Conservation (phyloP, 75 land plant species). For the Pseudotsuga menziesii region DNA sequence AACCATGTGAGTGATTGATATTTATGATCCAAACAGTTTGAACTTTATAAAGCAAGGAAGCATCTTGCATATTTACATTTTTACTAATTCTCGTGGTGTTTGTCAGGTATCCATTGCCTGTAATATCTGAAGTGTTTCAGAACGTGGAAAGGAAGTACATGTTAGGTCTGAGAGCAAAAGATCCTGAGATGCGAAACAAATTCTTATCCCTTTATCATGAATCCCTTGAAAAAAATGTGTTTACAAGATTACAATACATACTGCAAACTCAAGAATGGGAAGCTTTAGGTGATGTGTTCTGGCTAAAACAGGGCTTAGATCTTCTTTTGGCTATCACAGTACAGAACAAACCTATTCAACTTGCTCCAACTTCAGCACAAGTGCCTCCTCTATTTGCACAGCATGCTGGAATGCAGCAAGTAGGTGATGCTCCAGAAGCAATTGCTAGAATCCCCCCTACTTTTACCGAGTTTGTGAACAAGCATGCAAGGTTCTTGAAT, state of each 20-base stretch:
- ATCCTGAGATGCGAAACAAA: conserved; percentile 82
- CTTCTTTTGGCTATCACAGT: conserved; percentile 85
- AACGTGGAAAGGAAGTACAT: conserved; percentile 90
- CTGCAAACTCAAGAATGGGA: conserved; percentile 98
- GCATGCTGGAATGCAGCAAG: conserved; percentile 47
- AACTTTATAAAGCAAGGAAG: conserved; percentile 5
- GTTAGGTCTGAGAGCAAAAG: conserved; percentile 91
- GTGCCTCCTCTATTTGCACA: conserved; percentile 78
- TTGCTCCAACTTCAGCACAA: conserved; percentile 97
- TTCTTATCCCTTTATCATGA: conserved; percentile 94
- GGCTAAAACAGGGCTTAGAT: conserved; percentile 99
- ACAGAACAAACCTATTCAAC: conserved; percentile 84
- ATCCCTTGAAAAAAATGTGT: conserved; percentile 79
- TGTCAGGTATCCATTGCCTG: conserved; percentile 60
- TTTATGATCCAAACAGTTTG: conserved; percentile 13
- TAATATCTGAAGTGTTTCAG: conserved; percentile 88
- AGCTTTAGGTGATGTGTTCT: conserved; percentile 96
- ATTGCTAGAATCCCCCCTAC: conserved; percentile 61
- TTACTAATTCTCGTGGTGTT: conserved; percentile 13
- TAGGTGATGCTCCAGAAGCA: conserved; percentile 48
- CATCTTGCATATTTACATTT: neutral
- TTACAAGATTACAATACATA: conserved; percentile 78
- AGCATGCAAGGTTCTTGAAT: conserved; percentile 80
- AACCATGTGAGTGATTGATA: conserved; percentile 58
- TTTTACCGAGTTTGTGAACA: conserved; percentile 68